phyloP scores from a whole-genome alignment of 78 protist species.

The Guillardia theta region DNA sequence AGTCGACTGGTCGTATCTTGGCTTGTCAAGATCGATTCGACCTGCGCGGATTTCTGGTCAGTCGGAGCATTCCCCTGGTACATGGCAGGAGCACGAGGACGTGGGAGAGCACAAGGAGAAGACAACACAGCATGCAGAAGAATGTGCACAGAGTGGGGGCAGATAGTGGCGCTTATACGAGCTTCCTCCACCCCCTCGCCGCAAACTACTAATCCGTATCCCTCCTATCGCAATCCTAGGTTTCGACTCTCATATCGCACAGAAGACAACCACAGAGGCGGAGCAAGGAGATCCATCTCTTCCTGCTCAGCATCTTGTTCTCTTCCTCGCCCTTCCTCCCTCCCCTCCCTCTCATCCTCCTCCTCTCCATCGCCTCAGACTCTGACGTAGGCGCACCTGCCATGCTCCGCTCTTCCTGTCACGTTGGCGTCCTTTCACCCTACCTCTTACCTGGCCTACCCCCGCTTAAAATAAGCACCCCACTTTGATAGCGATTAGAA shows the following conservation, averaged over 20 bases:
- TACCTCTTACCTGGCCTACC: no score
- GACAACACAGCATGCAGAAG: background rate
- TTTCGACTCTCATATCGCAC: background rate
- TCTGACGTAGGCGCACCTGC: background rate
- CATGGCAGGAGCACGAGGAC: no score
- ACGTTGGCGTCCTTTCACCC: background rate
- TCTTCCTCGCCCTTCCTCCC: background rate
- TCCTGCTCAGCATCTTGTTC: background rate
- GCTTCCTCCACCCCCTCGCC: background rate
- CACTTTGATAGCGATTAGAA: no score
- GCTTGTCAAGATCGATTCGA: background rate
- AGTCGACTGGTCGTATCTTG: background rate
- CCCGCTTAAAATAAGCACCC: no score
- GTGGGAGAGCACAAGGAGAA: background rate
- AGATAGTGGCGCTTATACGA: background rate
- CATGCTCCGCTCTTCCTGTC: background rate
- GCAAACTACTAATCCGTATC: background rate
- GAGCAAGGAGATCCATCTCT: no score
- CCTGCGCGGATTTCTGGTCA: no score
- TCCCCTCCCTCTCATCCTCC: background rate
- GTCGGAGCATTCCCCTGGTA: background rate
- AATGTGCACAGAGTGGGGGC: background rate
- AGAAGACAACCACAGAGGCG: no score
- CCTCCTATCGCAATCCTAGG: no score
- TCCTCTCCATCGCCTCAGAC: no score